Evolutionary conservation across 495 filamentous ascomycete species (phyloP).

Genomic region (Aspergillus sparsus): DNA sequence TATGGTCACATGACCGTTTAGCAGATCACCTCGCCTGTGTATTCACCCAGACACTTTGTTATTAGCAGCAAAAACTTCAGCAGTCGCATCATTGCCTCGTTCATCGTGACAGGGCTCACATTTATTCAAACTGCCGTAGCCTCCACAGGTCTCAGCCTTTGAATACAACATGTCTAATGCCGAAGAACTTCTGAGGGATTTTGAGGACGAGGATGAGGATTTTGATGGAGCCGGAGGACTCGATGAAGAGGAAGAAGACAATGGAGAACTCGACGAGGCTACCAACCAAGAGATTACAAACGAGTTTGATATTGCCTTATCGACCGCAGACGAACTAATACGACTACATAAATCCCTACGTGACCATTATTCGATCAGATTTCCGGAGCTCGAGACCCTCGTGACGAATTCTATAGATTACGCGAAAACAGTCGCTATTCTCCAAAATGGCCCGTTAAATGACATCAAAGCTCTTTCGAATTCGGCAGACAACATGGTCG

Average conservation of each 20-base stretch:
- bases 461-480: constrained; percentile 75
- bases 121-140: too few species aligned
- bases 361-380: constrained; percentile 92
- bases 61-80: too few species aligned
- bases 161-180: constrained; percentile 43
- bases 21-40: background rate
- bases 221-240: constrained; percentile 33
- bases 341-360: constrained; percentile 93
- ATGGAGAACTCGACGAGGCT: constrained; percentile 31
- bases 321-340: constrained; percentile 87
- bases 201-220: constrained; percentile 43
- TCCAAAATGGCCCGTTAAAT: constrained; percentile 90
- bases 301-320: constrained; percentile 91
- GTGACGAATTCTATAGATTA: constrained; percentile 92
- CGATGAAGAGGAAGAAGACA: constrained; percentile 27
- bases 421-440: constrained; percentile 90
- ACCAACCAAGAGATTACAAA: constrained; percentile 53
- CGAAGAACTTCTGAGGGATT: constrained; percentile 49
- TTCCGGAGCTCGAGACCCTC: constrained; percentile 93
- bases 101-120: too few species aligned
- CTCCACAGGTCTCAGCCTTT: background rate
- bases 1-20: background rate
- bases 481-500: constrained; percentile 71
- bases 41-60: too few species aligned
- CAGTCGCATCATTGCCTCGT: too few species aligned